Percentiles rank a stretch among this genome's conserved stretches.
phyloP scores from a whole-genome alignment of 1,284 basidiomycete genomes.

The Leccinum subfulvum region DNA sequence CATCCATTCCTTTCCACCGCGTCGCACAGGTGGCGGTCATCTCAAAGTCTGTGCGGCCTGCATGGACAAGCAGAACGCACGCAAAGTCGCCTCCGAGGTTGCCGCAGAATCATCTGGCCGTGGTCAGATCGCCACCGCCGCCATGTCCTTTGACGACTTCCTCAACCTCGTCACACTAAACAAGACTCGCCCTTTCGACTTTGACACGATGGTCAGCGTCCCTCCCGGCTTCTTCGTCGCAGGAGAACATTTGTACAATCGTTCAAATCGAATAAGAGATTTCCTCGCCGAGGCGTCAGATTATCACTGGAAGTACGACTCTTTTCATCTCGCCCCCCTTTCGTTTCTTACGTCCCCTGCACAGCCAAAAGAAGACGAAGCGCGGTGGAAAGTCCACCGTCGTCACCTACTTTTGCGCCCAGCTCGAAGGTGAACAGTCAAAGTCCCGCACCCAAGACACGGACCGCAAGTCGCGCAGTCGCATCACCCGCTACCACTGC shows the following conservation, averaged over 20 bases:
- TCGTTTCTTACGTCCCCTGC: background rate
- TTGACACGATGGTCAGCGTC: conserved; percentile 35
- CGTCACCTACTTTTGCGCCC: conserved; percentile 36
- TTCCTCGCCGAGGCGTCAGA: conserved; percentile 35
- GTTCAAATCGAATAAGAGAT: conserved; percentile 36
- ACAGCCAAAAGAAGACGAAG: conserved; percentile 36
- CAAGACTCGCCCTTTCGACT: conserved; percentile 33
- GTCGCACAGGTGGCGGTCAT: conserved; percentile 30
- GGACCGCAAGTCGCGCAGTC: conserved; percentile 35
- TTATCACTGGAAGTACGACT: conserved; percentile 36
- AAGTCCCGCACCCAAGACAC: conserved; percentile 32
- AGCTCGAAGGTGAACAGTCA: conserved; percentile 34
- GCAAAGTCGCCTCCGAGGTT: conserved; percentile 32
- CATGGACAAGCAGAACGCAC: conserved; percentile 36
- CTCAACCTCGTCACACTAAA: conserved; percentile 32
- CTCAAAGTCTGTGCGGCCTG: conserved; percentile 33
- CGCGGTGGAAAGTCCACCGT: conserved; percentile 35
- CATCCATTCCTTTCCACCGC: conserved; percentile 27
- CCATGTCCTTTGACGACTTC: conserved; percentile 35
- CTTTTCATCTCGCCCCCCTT: background rate
- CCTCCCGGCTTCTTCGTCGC: conserved; percentile 31
- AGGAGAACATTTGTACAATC: conserved; percentile 35
- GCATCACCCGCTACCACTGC: conserved; percentile 36
- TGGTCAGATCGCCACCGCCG: conserved; percentile 35
- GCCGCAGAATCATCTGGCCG: conserved; percentile 32